Conservation (phyloP, 169 alveolate genomes). For the Eimeria acervulina region DNA sequence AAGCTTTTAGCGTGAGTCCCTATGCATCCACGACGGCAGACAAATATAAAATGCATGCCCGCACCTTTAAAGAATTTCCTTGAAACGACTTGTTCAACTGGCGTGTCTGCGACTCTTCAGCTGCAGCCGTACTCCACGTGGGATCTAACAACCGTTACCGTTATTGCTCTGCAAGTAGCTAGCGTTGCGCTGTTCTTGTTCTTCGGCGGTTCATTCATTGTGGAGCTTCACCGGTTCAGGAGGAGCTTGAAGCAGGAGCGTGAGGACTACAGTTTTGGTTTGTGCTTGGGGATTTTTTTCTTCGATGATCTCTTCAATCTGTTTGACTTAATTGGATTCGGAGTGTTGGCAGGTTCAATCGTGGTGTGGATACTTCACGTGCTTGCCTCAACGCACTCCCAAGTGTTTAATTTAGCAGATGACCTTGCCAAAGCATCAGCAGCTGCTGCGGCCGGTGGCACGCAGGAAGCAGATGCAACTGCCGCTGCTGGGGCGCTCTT, state of each 20-base stretch:
- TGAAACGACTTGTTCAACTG: not conserved
- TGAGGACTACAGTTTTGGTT: slow-evolving; percentile 28
- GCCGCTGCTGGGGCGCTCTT: slow-evolving; percentile 36
- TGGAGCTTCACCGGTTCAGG: slow-evolving; percentile 22
- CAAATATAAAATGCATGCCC: not conserved
- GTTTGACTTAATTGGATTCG: slow-evolving; percentile 37
- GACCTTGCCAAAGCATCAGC: slow-evolving; percentile 33
- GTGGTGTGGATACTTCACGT: slow-evolving; percentile 16
- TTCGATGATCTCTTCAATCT: slow-evolving; percentile 37
- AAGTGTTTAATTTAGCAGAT: slow-evolving; percentile 40
- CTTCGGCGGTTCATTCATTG: slow-evolving; percentile 50
- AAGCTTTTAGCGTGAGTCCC: slow-evolving; percentile 41
- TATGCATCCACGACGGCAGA: not conserved
- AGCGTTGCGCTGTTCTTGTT: slow-evolving; percentile 34
- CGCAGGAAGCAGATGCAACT: slow-evolving; percentile 26
- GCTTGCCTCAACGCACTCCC: slow-evolving; percentile 5
- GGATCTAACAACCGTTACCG: slow-evolving; percentile 27
- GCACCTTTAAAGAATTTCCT: not conserved
- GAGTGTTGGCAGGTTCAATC: not conserved
- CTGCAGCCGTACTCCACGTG: slow-evolving; percentile 58
- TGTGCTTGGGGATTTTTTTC: slow-evolving; percentile 40
- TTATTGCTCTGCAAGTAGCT: slow-evolving; percentile 59
- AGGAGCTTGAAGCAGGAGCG: slow-evolving; percentile 28
- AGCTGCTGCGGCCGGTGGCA: slow-evolving; percentile 49
- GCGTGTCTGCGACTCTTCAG: slow-evolving; percentile 40